Base-by-base conservation (phyloP, 805 yeast species). In the Pichia gijzeniarum region DNA sequence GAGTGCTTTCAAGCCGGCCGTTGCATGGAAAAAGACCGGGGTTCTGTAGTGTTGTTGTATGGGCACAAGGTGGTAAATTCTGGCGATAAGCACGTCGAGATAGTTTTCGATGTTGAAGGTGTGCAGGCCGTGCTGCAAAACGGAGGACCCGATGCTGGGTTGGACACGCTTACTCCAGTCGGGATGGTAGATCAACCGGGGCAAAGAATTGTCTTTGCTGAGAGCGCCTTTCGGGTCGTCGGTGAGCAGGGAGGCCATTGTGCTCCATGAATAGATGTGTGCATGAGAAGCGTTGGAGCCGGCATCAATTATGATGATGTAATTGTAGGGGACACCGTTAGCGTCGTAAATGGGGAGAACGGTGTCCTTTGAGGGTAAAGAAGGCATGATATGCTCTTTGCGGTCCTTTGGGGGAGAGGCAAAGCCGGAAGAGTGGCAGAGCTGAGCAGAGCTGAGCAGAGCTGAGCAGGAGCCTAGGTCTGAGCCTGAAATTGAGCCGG, bases 271-370 rank as follows among this genome's bases (percentile, higher is more conserved):
- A 61, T 80, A 80, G 1, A 80, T 70, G 52, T 69, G 77, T 0
- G 80, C 84, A 17, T 86, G 58, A 0, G 84, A 74, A 0, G 86
- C 86, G 47, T 72, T 77, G 3, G 85, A 78, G 0, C 87, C 86
- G 1, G 85, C 76, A 58, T 80, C 87, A 2, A 80, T 72, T 4
- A 80, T 68, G 2, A 80, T 70, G 3, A 80, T 73, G 56, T 79
- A 80, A 57, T 80, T 79, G 48, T 74, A 76, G 1, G 83, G 82
- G 1, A 72, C 60, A 2, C 74, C 74, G 2, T 69, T 58, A 2
- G 58, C 53, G 43, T 72, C 70, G 32, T 43, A 43, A 8, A 49
- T 25, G 7, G 46, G 47, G 2, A 38, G 44, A 10, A 5, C 10
- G 6, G 35, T 17, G 19, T 20, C 16, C 14, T 20, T 5, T 12